A percentile compares a stretch with the other conserved stretches of the same genome.
Evolutionary conservation across 352 stramenopile genomes (phyloP).

Genomic region (Pythium vanterpoolii): DNA sequence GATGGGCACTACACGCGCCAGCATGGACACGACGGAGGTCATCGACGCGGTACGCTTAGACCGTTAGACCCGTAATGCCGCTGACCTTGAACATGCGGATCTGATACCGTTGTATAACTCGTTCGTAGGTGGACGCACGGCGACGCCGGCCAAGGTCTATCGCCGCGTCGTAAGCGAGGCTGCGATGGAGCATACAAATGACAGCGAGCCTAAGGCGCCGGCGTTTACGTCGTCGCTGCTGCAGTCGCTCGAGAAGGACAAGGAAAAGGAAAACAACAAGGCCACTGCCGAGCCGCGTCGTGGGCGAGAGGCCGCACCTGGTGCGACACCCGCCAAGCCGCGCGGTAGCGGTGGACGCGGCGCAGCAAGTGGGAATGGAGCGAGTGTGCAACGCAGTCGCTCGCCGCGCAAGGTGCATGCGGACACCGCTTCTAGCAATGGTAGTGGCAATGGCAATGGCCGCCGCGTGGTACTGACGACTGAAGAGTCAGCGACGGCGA

Average conservation of each 20-base stretch:
- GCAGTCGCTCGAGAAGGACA: slow-evolving; percentile 25
- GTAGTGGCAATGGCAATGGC: slow-evolving; percentile 9
- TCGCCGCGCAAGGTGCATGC: slow-evolving; percentile 7
- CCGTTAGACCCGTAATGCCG: neutral
- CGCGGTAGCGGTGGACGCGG: neutral
- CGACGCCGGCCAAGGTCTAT: slow-evolving; percentile 27
- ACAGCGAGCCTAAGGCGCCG: slow-evolving; percentile 1
- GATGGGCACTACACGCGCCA: slow-evolving; percentile 31
- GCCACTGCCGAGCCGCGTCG: neutral
- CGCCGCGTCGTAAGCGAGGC: slow-evolving; percentile 38
- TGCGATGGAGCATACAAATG: neutral
- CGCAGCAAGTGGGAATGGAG: neutral
- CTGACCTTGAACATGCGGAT: neutral
- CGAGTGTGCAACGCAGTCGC: slow-evolving; percentile 5
- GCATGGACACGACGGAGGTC: slow-evolving; percentile 27
- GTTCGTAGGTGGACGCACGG: slow-evolving; percentile 1
- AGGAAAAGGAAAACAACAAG: slow-evolving; percentile 15
- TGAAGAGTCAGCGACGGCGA: neutral
- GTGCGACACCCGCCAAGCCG: neutral
- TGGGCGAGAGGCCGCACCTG: neutral
- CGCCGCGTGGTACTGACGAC: slow-evolving; percentile 12
- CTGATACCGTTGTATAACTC: neutral
- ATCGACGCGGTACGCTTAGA: slow-evolving; percentile 24
- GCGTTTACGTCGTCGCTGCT: slow-evolving; percentile 55
- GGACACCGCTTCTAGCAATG: neutral